A percentile compares a stretch with the other conserved stretches of the same genome.
Conservation (phyloP, 495 filamentous ascomycete genomes). For the Penicillium crystallinum region DNA sequence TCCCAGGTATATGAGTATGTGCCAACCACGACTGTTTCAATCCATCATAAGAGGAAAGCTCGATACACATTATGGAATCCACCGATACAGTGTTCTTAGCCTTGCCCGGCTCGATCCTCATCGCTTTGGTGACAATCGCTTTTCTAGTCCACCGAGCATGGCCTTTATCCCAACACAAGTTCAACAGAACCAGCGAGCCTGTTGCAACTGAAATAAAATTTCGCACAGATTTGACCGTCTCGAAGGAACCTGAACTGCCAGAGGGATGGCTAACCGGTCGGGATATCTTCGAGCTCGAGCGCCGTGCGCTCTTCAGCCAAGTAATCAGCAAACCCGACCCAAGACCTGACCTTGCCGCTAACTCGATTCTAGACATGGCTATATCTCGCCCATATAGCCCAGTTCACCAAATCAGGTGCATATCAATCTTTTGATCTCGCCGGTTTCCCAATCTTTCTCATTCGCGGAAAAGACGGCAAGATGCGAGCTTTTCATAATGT, state of each 20-base stretch:
- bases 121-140: constrained; percentile 11
- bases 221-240: constrained; percentile 10
- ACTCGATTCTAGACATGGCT: constrained; percentile 39
- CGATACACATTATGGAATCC: constrained; percentile 11
- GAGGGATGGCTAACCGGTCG: constrained; percentile 40
- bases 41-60: neutral
- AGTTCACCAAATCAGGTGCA: constrained; percentile 44
- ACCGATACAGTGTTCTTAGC: constrained; percentile 7
- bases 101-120: constrained; percentile 11
- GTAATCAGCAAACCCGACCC: constrained; percentile 9
- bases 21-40: neutral
- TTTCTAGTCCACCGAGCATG: constrained; percentile 12
- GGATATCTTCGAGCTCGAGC: constrained; percentile 47
- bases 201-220: neutral
- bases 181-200: neutral
- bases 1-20: constrained; percentile 14
- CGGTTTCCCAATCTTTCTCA: constrained; percentile 45
- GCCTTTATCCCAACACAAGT: constrained; percentile 7
- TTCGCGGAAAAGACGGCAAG: constrained; percentile 40
- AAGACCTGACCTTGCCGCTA: neutral
- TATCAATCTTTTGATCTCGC: constrained; percentile 47
- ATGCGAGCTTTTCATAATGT: constrained; percentile 58
- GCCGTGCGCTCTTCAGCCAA: constrained; percentile 49
- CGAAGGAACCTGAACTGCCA: constrained; percentile 39
- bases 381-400: constrained; percentile 40